These are phyloP conservation scores for Dictyostelium brefeldianum DNA, from an alignment of 78 protist species.

Conservation along the genomic window DNA sequence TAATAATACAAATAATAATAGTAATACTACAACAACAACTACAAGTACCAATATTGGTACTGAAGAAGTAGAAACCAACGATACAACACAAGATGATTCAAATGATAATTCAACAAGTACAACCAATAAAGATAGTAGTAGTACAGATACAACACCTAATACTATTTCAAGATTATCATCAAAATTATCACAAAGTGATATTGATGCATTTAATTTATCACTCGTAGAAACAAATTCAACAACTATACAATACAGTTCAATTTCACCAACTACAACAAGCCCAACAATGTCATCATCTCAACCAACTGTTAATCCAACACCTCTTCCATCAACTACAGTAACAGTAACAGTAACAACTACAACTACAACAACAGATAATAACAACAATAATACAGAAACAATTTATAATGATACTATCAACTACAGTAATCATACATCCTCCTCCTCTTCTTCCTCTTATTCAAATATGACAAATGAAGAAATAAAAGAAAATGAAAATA, in stretches of 20 bases:
- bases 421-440: background rate
- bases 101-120: background rate
- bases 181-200: background rate
- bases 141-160: background rate
- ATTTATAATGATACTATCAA: background rate
- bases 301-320: background rate
- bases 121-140: background rate
- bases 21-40: background rate
- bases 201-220: conserved; percentile 5
- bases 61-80: background rate
- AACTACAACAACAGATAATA: background rate
- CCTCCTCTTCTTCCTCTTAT: background rate
- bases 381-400: background rate
- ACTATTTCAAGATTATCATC: conserved; percentile 3
- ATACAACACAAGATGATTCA: background rate
- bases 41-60: background rate
- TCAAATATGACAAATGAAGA: conserved; percentile 35
- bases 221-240: background rate
- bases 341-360: background rate
- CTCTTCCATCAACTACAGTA: background rate
- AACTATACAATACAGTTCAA: background rate
- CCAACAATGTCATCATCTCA: background rate
- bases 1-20: background rate
- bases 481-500: conserved; percentile 29
- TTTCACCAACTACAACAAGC: background rate